A percentile compares a stretch with the other conserved stretches of the same genome.
phyloP scores from a whole-genome alignment of 2,329 filamentous ascomycete species.

The Remersonia thermophila region DNA sequence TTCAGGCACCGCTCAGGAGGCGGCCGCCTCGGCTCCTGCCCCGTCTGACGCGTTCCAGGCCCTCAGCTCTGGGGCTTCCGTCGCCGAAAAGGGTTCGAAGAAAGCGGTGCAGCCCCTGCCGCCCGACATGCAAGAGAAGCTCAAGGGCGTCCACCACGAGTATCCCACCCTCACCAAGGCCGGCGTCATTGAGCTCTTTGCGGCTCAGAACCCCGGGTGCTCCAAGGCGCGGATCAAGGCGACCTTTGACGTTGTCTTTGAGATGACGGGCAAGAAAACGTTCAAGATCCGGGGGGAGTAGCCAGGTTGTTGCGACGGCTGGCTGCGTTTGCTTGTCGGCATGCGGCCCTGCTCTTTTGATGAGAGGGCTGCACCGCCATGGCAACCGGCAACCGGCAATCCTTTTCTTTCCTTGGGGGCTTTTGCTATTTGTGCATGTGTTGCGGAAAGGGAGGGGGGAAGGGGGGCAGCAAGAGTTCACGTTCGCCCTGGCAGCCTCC shows the following conservation, averaged over 20 bases:
- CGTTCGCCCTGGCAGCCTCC: too few relatives aligned
- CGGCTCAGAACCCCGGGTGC: slow-evolving; percentile 59
- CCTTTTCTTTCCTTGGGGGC: too few relatives aligned
- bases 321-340: background rate
- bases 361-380: too few relatives aligned
- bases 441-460: too few relatives aligned
- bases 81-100: slow-evolving; percentile 11
- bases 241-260: slow-evolving; percentile 55
- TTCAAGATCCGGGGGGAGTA: slow-evolving; percentile 38
- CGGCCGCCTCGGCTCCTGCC: slow-evolving; percentile 1
- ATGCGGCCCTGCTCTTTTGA: too few relatives aligned
- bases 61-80: slow-evolving; percentile 4
- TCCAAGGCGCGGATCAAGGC: slow-evolving; percentile 59
- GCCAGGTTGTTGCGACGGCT: background rate
- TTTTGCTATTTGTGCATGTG: too few relatives aligned
- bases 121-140: slow-evolving; percentile 46
- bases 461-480: too few relatives aligned
- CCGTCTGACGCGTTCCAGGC: slow-evolving; percentile 16
- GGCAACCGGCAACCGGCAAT: too few relatives aligned
- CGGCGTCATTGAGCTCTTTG: slow-evolving; percentile 62
- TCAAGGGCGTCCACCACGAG: slow-evolving; percentile 58
- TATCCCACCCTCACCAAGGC: slow-evolving; percentile 50
- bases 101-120: slow-evolving; percentile 33
- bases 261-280: slow-evolving; percentile 43
- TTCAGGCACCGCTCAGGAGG: slow-evolving; percentile 1